Conservation (phyloP, 352 stramenopile genomes). For the Phytophthora gonapodyides region DNA sequence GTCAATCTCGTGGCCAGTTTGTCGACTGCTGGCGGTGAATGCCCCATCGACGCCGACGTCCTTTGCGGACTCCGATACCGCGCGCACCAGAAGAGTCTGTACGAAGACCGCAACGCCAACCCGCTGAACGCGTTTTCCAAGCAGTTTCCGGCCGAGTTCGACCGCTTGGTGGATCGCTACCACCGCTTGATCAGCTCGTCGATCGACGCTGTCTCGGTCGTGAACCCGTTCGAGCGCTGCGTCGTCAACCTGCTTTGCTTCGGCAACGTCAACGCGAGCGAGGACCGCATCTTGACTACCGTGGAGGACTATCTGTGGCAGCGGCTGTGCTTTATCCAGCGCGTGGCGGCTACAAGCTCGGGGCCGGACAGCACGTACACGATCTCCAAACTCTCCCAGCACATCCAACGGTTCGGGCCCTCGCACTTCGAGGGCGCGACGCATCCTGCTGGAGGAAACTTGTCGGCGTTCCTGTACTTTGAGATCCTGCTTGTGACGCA, state of each 20-base stretch:
- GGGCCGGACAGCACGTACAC: conserved; percentile 63
- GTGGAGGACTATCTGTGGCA: conserved; percentile 90
- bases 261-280: conserved; percentile 76
- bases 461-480: conserved; percentile 78
- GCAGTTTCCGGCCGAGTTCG: conserved; percentile 68
- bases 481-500: conserved; percentile 81
- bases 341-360: conserved; percentile 37
- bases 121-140: conserved; percentile 64
- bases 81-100: conserved; percentile 59
- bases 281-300: conserved; percentile 74
- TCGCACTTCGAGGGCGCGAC: conserved; percentile 66
- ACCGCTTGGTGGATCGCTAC: conserved; percentile 66
- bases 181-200: conserved; percentile 71
- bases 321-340: conserved; percentile 81
- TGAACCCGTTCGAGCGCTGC: conserved; percentile 79
- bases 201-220: conserved; percentile 69
- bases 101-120: conserved; percentile 39
- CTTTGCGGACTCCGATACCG: conserved; percentile 65
- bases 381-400: conserved; percentile 65
- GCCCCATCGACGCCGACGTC: conserved; percentile 59
- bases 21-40: conserved; percentile 43
- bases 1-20: conserved; percentile 56
- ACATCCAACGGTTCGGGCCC: conserved; percentile 78
- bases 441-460: conserved; percentile 42
- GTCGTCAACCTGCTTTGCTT: conserved; percentile 85